These are phyloP conservation scores for Micractinium conductrix DNA, from an alignment of 139 green algal species.

Conservation along the genomic window DNA sequence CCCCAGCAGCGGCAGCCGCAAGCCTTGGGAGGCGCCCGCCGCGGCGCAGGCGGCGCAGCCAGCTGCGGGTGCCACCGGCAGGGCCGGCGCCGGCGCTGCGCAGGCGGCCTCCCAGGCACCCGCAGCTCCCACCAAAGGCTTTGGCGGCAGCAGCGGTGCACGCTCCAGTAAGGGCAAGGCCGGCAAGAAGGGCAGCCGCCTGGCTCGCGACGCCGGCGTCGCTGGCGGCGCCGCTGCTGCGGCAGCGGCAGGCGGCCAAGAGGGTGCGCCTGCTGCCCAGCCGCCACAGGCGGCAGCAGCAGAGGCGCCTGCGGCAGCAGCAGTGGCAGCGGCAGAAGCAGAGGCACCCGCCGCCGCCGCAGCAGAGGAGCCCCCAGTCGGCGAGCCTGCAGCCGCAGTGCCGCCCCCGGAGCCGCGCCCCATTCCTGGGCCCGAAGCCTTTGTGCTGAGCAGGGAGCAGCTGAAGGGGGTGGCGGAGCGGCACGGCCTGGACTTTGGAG, in stretches of 20 bases:
- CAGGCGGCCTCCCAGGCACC: too few species aligned
- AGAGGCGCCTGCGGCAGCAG: not conserved
- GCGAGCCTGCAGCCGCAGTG: not conserved
- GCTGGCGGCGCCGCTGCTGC: not conserved
- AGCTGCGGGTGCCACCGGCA: not conserved
- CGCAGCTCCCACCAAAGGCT: not conserved
- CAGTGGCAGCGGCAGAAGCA: slow-evolving; percentile 9
- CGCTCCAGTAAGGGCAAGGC: not conserved
- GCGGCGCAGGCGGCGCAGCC: not conserved
- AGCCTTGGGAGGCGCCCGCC: not conserved
- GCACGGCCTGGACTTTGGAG: slow-evolving; percentile 7
- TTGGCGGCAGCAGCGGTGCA: not conserved
- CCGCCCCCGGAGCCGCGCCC: not conserved
- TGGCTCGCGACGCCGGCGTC: too few species aligned
- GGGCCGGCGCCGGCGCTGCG: not conserved
- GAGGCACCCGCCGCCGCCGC: not conserved
- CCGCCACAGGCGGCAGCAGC: not conserved
- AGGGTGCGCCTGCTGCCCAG: not conserved
- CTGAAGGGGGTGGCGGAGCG: not conserved
- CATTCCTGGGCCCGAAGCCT: not conserved
- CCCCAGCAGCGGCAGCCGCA: not conserved
- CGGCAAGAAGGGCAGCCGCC: not conserved
- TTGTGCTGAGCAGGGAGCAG: slow-evolving; percentile 7
- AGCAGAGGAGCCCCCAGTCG: not conserved
- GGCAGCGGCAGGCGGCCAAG: not conserved